These are phyloP conservation scores for Tricharina praecox DNA, from an alignment of 495 filamentous ascomycete species.

Conservation along the genomic window DNA sequence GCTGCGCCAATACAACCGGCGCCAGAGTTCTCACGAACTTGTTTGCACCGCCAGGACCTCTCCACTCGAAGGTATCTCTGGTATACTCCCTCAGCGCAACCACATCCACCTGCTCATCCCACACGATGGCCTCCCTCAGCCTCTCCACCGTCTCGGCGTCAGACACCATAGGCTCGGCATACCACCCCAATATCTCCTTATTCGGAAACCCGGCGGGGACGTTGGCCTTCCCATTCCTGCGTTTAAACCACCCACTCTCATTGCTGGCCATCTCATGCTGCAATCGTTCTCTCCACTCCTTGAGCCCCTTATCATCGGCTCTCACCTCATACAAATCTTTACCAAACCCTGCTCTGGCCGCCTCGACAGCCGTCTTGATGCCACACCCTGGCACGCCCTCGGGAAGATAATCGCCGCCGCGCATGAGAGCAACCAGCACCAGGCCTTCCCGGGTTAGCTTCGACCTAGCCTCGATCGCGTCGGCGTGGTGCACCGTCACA, in stretches of 20 bases:
- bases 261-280: conserved; percentile 65
- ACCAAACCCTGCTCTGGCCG: conserved; percentile 78
- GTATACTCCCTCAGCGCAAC: conserved; percentile 52
- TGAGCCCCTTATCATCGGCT: conserved; percentile 37
- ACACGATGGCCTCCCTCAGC: conserved; percentile 40
- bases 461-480: conserved; percentile 34
- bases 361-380: conserved; percentile 71
- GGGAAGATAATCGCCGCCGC: conserved; percentile 86
- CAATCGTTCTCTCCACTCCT: conserved; percentile 58
- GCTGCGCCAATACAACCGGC: conserved; percentile 53
- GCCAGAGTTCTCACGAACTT: conserved; percentile 73
- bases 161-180: conserved; percentile 71
- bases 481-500: conserved; percentile 56
- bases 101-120: conserved; percentile 50
- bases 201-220: conserved; percentile 76
- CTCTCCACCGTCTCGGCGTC: conserved; percentile 38
- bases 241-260: conserved; percentile 63
- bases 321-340: conserved; percentile 48
- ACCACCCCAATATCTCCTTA: conserved; percentile 60
- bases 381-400: conserved; percentile 80
- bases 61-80: conserved; percentile 73
- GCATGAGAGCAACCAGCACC: conserved; percentile 88
- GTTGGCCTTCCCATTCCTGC: conserved; percentile 50
- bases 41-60: conserved; percentile 53
- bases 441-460: conserved; percentile 71